A percentile compares a stretch with the other conserved stretches of the same genome.
These are phyloP conservation scores for Musa schizocarpa DNA, from an alignment of 176 grass and related monocot genomes.

Conservation along the genomic window DNA sequence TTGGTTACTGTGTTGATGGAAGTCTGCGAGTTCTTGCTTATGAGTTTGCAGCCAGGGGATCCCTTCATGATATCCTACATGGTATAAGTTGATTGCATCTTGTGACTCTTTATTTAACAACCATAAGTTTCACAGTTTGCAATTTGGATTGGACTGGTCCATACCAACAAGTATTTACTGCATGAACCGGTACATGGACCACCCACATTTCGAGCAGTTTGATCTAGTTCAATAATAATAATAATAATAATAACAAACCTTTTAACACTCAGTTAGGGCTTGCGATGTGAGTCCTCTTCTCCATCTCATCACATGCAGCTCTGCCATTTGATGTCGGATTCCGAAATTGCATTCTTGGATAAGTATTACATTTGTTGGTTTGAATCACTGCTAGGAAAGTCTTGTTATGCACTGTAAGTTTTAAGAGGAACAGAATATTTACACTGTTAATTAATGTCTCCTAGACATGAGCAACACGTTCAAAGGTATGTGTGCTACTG, in stretches of 20 bases:
- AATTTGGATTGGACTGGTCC: background rate
- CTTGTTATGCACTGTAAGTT: too few relatives aligned
- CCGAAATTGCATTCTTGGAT: too few relatives aligned
- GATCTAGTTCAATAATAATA: background rate
- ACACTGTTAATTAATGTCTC: too few relatives aligned
- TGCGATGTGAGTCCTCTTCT: background rate
- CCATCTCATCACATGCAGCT: background rate
- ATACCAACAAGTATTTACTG: background rate
- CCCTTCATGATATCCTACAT: constrained; percentile 81
- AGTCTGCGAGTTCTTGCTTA: constrained; percentile 70
- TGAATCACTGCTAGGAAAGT: too few relatives aligned
- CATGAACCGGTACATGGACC: background rate
- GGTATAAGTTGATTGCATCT: constrained; percentile 24
- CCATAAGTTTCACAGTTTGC: background rate
- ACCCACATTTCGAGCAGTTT: background rate
- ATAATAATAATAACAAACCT: too few relatives aligned
- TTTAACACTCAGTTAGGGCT: too few relatives aligned
- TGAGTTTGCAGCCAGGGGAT: constrained; percentile 65
- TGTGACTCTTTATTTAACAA: background rate
- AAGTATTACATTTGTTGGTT: too few relatives aligned
- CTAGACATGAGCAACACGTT: too few relatives aligned
- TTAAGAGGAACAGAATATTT: too few relatives aligned
- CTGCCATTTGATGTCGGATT: background rate
- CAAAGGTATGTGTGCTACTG: too few relatives aligned
- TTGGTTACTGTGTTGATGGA: constrained; percentile 61